Evolutionary conservation across 805 yeast genomes (phyloP).

Genomic region (Citeromyces nyonsensis): DNA sequence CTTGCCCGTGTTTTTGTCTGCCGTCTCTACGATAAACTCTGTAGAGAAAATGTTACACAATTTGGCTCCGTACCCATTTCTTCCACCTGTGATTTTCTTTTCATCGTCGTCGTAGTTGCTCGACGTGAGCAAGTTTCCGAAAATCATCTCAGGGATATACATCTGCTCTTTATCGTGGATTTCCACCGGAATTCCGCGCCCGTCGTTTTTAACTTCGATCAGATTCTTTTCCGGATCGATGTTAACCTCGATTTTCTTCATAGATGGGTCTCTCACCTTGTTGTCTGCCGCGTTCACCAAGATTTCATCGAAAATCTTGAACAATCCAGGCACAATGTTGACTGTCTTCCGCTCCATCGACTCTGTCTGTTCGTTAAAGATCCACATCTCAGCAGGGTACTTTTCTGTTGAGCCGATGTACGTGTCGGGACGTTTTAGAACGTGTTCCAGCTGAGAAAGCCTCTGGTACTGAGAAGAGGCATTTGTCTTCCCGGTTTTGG

Average conservation of each 20-base stretch:
- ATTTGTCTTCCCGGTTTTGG: no score
- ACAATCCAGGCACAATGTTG: conserved; percentile 85
- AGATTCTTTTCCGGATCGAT: conserved; percentile 63
- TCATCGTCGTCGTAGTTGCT: conserved; percentile 93
- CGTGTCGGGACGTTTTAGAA: conserved; percentile 93
- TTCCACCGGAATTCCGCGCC: conserved; percentile 90
- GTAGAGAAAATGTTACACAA: conserved; percentile 92
- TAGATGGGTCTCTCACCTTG: conserved; percentile 83
- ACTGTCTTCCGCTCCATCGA: conserved; percentile 48
- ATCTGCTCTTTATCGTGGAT: conserved; percentile 84
- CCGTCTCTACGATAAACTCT: conserved; percentile 76
- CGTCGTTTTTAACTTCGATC: conserved; percentile 81
- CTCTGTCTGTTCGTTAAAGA: conserved; percentile 49
- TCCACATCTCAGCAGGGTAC: conserved; percentile 73
- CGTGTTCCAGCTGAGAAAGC: conserved; percentile 90
- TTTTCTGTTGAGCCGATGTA: conserved; percentile 91
- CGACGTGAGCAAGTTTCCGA: conserved; percentile 88
- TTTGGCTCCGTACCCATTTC: conserved; percentile 97
- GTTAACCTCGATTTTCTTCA: conserved; percentile 76
- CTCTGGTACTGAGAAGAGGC: conserved; percentile 79
- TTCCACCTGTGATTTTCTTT: conserved; percentile 94
- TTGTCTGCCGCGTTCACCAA: conserved; percentile 97
- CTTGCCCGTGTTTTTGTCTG: conserved; percentile 50
- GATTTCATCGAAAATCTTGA: conserved; percentile 93
- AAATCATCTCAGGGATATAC: conserved; percentile 90